Base-by-base conservation (phyloP, 2,329 filamentous ascomycete species). In the Apiospora arundinis region DNA sequence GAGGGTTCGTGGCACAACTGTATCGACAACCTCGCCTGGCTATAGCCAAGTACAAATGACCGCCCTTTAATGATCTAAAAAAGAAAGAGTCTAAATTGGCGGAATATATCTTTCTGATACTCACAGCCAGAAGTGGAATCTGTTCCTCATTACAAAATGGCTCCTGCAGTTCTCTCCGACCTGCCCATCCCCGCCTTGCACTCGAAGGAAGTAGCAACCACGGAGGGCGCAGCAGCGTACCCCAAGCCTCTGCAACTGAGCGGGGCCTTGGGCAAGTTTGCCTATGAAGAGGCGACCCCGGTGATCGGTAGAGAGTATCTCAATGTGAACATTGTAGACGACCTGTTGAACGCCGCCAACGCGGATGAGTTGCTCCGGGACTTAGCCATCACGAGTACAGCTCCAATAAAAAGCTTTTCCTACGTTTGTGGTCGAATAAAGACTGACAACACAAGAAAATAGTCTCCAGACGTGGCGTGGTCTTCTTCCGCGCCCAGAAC, bases 391-490 rank as follows among this genome's bases (percentile, higher is more conserved):
- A 90, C 87, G 0, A 86, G 88, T 90, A 80, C 71, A 80, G 73
- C 8, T 21, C 28, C 52, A 37, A 9, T 16, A 56, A 73, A 32
- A 32, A 32, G 32, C 32, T 6, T 32, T 32, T 32, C 32, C 32
- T 32, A 32, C 32, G 32, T 32, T 32, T 6, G 37, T 28, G n/a
- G 6, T 37, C 12, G 7, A 23, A 23, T 2, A 44, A 25, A 42
- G 16, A 28, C 42, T 25, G 45, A 74, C 73, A 44, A 74, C 73
- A 25, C 68, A 70, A 28, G 23, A 12, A 48, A 44, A 23, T 18
- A 90, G 89, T 91, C 73, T 90, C 90, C 0, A 85, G 88, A 73
- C 85, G 90, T 18, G 89, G 89, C 1, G 90, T 92, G 2, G 89
- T 92, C 52, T 91, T 92, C 80, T 90, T 92, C 78, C 87, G 90